Conservation (phyloP, 768 basidiomycete genomes). For the Inosperma sp. region DNA sequence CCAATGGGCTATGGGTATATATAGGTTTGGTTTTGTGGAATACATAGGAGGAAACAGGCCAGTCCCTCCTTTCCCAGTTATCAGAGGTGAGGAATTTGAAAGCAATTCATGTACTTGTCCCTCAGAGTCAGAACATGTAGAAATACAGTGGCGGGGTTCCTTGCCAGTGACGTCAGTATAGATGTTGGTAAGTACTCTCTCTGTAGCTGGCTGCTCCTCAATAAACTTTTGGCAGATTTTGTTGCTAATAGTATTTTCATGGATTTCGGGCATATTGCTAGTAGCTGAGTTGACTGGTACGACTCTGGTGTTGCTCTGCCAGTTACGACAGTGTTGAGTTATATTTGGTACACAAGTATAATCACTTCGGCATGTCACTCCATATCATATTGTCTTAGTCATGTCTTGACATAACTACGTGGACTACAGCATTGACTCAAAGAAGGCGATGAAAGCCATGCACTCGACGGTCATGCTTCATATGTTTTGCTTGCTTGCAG, state of each 20-base stretch:
- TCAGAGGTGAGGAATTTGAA: background rate
- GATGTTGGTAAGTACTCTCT: background rate
- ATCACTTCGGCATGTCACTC: no score
- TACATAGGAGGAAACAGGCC: conserved; percentile 3
- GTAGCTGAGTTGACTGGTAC: no score
- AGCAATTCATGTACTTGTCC: background rate
- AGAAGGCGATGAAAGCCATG: no score
- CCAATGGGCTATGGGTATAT: background rate
- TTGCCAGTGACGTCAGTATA: background rate
- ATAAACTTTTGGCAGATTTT: background rate
- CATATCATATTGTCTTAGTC: no score
- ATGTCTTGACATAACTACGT: no score
- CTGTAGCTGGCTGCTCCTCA: background rate
- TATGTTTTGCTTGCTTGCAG: no score
- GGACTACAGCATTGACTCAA: no score
- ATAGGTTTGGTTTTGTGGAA: background rate
- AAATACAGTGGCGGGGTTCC: background rate
- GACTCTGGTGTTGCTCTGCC: no score
- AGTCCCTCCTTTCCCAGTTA: background rate
- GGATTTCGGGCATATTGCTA: background rate
- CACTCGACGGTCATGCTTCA: no score
- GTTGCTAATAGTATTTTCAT: background rate
- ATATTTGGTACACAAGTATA: no score
- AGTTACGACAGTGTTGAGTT: no score
- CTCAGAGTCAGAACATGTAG: background rate